Base-by-base conservation (phyloP, 805 yeast species). In the Monosporozyma unispora region DNA sequence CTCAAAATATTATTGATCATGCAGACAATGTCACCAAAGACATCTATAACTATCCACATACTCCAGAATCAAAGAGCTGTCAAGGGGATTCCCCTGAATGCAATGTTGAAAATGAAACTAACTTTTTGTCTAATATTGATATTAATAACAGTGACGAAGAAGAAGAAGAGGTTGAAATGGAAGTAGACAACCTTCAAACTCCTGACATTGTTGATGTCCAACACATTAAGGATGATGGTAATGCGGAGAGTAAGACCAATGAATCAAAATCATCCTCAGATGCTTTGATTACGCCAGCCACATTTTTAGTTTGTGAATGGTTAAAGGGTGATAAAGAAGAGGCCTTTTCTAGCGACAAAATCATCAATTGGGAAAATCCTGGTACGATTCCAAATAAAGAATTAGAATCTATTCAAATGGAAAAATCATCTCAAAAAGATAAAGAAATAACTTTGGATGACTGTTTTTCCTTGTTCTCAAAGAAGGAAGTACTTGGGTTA, bases 401-500 rank as follows among this genome's bases (percentile, higher is more conserved):
- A 52, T 68, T 84, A 38, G 83, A 77, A 53, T 68, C 62, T n/a
- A 73, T 69, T 50, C 75, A 72, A 55, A 52, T 50, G 29, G 40
- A 52, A 39, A 58, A 62, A 67, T 57, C 57, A 9, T 55, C 58
- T 19, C 57, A 60, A 43, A 53, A 59, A 3, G 67, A 67, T 45
- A 64, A 72, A 49, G 71, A 72, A 31, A 76, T 83, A 19, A 71
- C 85, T 0, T 72, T 91, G 18, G 77, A 80, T 53, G 91, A 86
- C 57, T 91, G 98, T 61, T 63, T 91, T 44, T 75, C 76, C 19
- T 62, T 80, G 51, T 91, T 91, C 59, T 79, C 95, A 18, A 77
- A 79, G 46, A 83, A 95, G 0, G 99, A 91, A 63, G 79, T 89
- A 2, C 72, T 91, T 43, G 87, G 96, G 12, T 84, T 87, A 46